These are phyloP conservation scores for Aspergillus kassunensis DNA, from an alignment of 495 filamentous ascomycete genomes.

Conservation along the genomic window DNA sequence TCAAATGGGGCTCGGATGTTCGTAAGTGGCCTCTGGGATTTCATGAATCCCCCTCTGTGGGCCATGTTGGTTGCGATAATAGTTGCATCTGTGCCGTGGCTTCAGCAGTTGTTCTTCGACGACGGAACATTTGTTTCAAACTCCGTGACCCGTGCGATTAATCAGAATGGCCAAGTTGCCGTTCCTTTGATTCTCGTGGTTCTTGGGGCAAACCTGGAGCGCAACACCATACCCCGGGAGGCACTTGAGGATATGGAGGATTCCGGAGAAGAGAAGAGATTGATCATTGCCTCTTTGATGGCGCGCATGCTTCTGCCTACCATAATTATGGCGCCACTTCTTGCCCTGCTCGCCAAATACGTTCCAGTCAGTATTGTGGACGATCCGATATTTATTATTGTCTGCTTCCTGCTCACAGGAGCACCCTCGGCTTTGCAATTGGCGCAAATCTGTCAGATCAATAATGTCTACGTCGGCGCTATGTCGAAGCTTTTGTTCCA, in stretches of 20 bases:
- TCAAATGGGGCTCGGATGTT: constrained; percentile 47
- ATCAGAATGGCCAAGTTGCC: constrained; percentile 81
- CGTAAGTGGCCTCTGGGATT: constrained; percentile 68
- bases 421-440: constrained; percentile 92
- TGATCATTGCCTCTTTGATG: constrained; percentile 81
- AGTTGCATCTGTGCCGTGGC: constrained; percentile 80
- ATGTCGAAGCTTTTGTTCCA: constrained; percentile 94
- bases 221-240: constrained; percentile 61
- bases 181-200: constrained; percentile 97
- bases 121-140: constrained; percentile 89
- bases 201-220: constrained; percentile 84
- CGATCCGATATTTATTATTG: constrained; percentile 96
- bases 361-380: constrained; percentile 91
- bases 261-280: constrained; percentile 65
- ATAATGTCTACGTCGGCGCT: constrained; percentile 86
- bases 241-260: constrained; percentile 53
- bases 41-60: constrained; percentile 99
- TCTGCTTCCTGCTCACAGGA: constrained; percentile 92
- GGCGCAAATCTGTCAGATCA: constrained; percentile 98
- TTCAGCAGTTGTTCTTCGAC: constrained; percentile 83
- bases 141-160: constrained; percentile 83
- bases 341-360: constrained; percentile 88
- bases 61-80: constrained; percentile 88
- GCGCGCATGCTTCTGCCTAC: constrained; percentile 91
- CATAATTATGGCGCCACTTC: constrained; percentile 86